Conservation (phyloP, 1,284 basidiomycete genomes). For the Moniliophthora roreri region DNA sequence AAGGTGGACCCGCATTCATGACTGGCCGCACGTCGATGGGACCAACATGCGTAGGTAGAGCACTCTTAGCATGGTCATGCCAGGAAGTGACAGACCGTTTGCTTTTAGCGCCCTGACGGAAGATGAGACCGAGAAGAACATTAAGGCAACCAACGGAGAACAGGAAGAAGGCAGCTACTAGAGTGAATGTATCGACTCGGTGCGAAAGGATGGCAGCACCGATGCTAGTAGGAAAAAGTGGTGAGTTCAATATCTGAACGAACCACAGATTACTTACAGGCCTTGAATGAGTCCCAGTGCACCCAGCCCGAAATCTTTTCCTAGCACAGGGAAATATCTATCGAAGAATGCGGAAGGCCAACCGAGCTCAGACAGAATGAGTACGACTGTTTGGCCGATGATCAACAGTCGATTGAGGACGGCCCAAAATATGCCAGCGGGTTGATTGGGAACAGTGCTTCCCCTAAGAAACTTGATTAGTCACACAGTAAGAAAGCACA, state of each 20-base stretch:
- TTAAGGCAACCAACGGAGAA: slow-evolving; percentile 85
- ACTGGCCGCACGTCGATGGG: slow-evolving; percentile 30
- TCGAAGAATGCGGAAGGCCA: slow-evolving; percentile 79
- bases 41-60: slow-evolving; percentile 50
- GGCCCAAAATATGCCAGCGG: slow-evolving; percentile 87
- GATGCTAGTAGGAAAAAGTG: slow-evolving; percentile 43
- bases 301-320: slow-evolving; percentile 79
- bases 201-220: slow-evolving; percentile 83
- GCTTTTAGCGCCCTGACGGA: slow-evolving; percentile 60
- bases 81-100: slow-evolving; percentile 64
- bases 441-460: slow-evolving; percentile 87
- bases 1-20: slow-evolving; percentile 28
- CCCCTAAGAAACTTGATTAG: slow-evolving; percentile 39
- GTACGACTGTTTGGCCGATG: slow-evolving; percentile 76
- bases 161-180: slow-evolving; percentile 85
- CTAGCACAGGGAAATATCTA: slow-evolving; percentile 82
- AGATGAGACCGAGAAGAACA: slow-evolving; percentile 74
- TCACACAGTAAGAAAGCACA: slow-evolving; percentile 1
- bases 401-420: slow-evolving; percentile 83
- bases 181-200: slow-evolving; percentile 82
- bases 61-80: slow-evolving; percentile 53
- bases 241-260: slow-evolving; percentile 6
- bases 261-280: slow-evolving; percentile 49
- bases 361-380: slow-evolving; percentile 79
- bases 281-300: slow-evolving; percentile 83